These are phyloP conservation scores for Vigna hirtella DNA, from an alignment of 306 rosid genomes.

Conservation along the genomic window DNA sequence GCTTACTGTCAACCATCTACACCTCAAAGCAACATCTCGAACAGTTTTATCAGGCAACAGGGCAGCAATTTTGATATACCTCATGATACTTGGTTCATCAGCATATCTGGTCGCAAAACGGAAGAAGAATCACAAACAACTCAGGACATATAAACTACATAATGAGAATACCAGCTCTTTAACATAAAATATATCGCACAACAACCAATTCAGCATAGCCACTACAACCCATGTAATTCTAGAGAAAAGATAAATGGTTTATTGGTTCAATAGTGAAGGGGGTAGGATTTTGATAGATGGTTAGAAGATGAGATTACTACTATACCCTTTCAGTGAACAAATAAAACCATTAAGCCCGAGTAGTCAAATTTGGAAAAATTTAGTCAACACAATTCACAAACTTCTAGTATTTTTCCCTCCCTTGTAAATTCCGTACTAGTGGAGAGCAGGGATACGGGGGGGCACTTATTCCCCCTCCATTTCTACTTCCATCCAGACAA, in stretches of 20 bases:
- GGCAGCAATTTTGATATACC: conserved; percentile 95
- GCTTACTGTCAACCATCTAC: conserved; percentile 98
- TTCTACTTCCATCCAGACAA: neutral
- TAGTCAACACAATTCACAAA: neutral
- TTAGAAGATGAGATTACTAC: neutral
- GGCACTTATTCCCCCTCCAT: neutral
- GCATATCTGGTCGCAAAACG: conserved; percentile 62
- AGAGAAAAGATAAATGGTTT: neutral
- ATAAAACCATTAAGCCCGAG: neutral
- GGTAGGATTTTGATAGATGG: neutral
- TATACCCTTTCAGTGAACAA: neutral
- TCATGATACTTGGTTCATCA: conserved; percentile 92
- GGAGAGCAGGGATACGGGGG: neutral
- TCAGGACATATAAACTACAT: conserved; percentile 14
- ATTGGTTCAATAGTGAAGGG: neutral
- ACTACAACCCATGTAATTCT: conserved; percentile 18
- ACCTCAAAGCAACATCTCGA: conserved; percentile 99
- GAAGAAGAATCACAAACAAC: conserved; percentile 36
- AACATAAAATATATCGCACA: conserved; percentile 12
- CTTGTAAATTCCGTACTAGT: neutral
- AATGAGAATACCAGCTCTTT: conserved; percentile 22
- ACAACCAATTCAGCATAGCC: conserved; percentile 1
- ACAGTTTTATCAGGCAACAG: conserved; percentile 92
- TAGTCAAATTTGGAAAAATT: neutral
- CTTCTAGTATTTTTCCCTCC: neutral